These are phyloP conservation scores for Hyaloperonospora arabidopsidis DNA, from an alignment of 352 stramenopile genomes.

Conservation along the genomic window DNA sequence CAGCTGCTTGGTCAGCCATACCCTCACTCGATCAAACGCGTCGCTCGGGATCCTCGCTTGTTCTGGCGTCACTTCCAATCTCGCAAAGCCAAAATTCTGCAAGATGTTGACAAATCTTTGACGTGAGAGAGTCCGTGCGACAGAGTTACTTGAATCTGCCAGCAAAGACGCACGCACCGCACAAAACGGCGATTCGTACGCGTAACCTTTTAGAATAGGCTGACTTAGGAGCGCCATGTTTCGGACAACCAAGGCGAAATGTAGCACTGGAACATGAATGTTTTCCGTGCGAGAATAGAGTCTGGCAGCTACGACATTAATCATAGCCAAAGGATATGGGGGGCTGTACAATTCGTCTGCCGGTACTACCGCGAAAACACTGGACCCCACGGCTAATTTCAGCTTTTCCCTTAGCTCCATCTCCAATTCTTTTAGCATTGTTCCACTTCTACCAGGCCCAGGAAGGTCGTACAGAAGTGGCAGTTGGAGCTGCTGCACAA, in stretches of 20 bases:
- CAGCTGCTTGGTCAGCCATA: slow-evolving; percentile 53
- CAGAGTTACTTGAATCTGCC: slow-evolving; percentile 21
- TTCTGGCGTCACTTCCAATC: slow-evolving; percentile 53
- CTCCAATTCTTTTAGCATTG: slow-evolving; percentile 65
- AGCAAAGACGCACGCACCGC: slow-evolving; percentile 45
- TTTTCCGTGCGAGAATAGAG: slow-evolving; percentile 36
- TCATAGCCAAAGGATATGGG: slow-evolving; percentile 68
- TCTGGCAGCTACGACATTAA: slow-evolving; percentile 55
- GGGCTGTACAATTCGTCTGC: slow-evolving; percentile 75
- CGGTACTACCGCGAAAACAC: slow-evolving; percentile 65
- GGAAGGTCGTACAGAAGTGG: slow-evolving; percentile 60
- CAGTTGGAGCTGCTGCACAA: slow-evolving; percentile 46
- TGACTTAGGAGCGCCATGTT: slow-evolving; percentile 46
- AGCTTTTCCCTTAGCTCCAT: slow-evolving; percentile 62
- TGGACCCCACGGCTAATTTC: slow-evolving; percentile 40
- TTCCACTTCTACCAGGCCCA: slow-evolving; percentile 29
- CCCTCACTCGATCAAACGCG: slow-evolving; percentile 52
- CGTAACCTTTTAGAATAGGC: slow-evolving; percentile 38
- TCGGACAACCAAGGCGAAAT: slow-evolving; percentile 60
- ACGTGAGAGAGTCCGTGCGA: slow-evolving; percentile 47
- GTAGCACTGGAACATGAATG: slow-evolving; percentile 60
- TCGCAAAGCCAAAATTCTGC: slow-evolving; percentile 62
- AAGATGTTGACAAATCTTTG: slow-evolving; percentile 64
- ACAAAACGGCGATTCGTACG: slow-evolving; percentile 59
- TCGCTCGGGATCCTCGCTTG: slow-evolving; percentile 48